Percentiles rank a stretch among this genome's conserved stretches.
Evolutionary conservation across 2,329 filamentous ascomycete genomes (phyloP).

Genomic region (Ophiocordyceps robertsii): DNA sequence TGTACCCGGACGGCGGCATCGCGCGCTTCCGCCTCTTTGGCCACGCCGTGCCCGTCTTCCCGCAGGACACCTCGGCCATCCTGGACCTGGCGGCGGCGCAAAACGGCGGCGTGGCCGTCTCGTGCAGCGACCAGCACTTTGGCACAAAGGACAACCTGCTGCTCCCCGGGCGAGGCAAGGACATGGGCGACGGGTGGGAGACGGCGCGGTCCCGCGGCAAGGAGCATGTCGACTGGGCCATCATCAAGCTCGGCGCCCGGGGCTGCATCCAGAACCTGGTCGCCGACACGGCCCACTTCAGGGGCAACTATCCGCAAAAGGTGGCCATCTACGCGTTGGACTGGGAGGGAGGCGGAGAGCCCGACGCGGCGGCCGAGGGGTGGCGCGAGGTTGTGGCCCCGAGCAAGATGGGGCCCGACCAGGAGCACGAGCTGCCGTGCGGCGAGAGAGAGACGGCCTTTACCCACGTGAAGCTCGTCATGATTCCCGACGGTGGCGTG

Average conservation of each 20-base stretch:
- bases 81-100: constrained; percentile 68
- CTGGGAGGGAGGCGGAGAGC: constrained; percentile 40
- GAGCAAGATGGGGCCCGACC: constrained; percentile 58
- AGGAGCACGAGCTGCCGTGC: constrained; percentile 53
- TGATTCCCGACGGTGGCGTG: constrained; percentile 86
- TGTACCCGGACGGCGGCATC: constrained; percentile 80
- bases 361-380: constrained; percentile 37
- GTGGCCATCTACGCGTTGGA: constrained; percentile 52
- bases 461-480: constrained; percentile 79
- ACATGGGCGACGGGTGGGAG: constrained; percentile 87
- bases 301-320: constrained; percentile 73
- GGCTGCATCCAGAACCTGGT: constrained; percentile 53
- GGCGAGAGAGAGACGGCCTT: constrained; percentile 45
- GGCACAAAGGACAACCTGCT: constrained; percentile 69
- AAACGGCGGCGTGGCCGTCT: constrained; percentile 63
- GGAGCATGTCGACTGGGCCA: constrained; percentile 68
- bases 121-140: constrained; percentile 75
- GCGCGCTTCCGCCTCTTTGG: constrained; percentile 69
- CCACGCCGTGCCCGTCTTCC: constrained; percentile 63
- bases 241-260: constrained; percentile 57
- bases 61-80: constrained; percentile 47
- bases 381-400: constrained; percentile 56
- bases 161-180: constrained; percentile 63
- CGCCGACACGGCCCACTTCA: constrained; percentile 71
- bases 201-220: constrained; percentile 60